A percentile compares a stretch with the other conserved stretches of the same genome.
These are phyloP conservation scores for apple (Malus domestica) DNA, from an alignment of 306 rosid genomes.

Conservation along the genomic window DNA sequence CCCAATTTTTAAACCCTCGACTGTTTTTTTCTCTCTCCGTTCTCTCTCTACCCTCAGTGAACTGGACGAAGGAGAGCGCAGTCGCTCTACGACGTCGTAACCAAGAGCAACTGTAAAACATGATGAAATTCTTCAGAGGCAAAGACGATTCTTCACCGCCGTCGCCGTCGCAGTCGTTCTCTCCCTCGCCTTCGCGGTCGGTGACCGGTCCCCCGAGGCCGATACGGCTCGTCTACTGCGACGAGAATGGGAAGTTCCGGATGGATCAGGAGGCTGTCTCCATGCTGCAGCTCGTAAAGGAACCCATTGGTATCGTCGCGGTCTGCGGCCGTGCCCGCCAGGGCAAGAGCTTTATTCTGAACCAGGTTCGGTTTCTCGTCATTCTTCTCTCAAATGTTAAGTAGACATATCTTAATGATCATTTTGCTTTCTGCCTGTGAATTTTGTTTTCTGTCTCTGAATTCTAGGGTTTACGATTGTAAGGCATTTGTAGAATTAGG, in stretches of 20 bases:
- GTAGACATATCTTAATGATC: not conserved
- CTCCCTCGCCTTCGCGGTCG: slow-evolving; percentile 24
- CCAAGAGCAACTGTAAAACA: not conserved
- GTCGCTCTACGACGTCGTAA: not conserved
- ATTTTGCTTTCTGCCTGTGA: not conserved
- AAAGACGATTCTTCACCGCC: slow-evolving; percentile 48
- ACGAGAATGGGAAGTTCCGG: slow-evolving; percentile 78
- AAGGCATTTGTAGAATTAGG: not conserved
- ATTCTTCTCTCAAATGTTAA: not conserved
- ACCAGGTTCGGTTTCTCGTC: slow-evolving; percentile 45
- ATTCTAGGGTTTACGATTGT: slow-evolving; percentile 27
- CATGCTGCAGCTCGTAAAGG: slow-evolving; percentile 79
- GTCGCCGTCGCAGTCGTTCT: slow-evolving; percentile 28
- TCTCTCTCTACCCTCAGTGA: not conserved
- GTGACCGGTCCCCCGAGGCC: slow-evolving; percentile 84
- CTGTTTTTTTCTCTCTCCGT: not conserved
- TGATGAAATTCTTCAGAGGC: slow-evolving; percentile 41
- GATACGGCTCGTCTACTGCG: slow-evolving; percentile 72
- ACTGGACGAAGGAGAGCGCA: not conserved
- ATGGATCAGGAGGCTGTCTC: slow-evolving; percentile 99
- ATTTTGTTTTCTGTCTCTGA: not conserved
- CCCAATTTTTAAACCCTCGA: slow-evolving; percentile 44
- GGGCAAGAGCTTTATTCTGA: slow-evolving; percentile 84
- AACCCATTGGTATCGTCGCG: slow-evolving; percentile 84
- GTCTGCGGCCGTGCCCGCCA: slow-evolving; percentile 96